Conservation (phyloP, 1,139 yeast species). For the Geotrichum candidum region DNA sequence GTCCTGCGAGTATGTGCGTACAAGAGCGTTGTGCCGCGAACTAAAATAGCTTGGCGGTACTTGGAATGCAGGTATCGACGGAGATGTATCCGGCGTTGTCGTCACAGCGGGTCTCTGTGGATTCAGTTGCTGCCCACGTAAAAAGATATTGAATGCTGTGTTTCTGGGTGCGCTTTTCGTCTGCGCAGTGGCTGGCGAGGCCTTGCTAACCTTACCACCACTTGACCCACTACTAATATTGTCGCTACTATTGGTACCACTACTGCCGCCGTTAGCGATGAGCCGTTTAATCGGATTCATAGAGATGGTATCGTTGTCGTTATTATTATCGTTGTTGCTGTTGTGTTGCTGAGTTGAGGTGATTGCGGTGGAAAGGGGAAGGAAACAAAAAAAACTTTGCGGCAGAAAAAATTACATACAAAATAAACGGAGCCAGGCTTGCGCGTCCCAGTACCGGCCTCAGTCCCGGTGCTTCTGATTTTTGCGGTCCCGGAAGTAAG, state of each 20-base stretch:
- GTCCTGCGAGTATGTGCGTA: background rate
- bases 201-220: background rate
- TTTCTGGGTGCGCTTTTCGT: background rate
- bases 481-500: constrained; percentile 7
- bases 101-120: background rate
- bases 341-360: background rate
- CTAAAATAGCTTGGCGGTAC: background rate
- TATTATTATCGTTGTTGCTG: background rate
- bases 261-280: background rate
- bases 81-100: background rate
- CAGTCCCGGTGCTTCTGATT: background rate
- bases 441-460: background rate
- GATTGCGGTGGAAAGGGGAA: background rate
- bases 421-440: background rate
- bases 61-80: background rate
- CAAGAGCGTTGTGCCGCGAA: background rate
- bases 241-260: background rate
- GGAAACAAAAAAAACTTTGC: background rate
- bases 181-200: background rate
- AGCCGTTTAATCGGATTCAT: background rate
- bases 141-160: background rate
- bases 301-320: background rate
- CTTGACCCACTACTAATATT: background rate
- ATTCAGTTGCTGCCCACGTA: background rate
- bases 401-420: background rate